Evolutionary conservation across 2,329 filamentous ascomycete genomes (phyloP).

Genomic region (Penicillium sp.): DNA sequence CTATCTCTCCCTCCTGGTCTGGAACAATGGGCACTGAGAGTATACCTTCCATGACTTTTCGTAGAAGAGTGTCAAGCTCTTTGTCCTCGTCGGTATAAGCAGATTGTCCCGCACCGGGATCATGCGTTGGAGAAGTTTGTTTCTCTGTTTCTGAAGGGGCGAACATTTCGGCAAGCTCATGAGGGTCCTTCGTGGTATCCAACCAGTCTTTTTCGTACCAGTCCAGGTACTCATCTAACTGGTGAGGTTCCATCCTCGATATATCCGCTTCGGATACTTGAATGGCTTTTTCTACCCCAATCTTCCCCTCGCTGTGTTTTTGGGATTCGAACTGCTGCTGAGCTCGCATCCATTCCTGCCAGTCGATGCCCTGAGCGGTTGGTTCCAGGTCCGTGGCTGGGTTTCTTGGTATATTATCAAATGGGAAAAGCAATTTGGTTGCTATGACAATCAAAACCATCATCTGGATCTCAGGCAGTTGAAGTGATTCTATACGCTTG

Average conservation of each 20-base stretch:
- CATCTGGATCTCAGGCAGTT: slow-evolving; percentile 74
- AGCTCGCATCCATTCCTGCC: slow-evolving; percentile 65
- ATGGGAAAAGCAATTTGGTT: slow-evolving; percentile 76
- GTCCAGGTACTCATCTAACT: slow-evolving; percentile 74
- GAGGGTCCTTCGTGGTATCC: slow-evolving; percentile 27
- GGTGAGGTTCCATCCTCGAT: slow-evolving; percentile 58
- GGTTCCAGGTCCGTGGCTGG: slow-evolving; percentile 56
- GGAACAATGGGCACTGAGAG: slow-evolving; percentile 40
- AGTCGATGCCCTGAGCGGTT: slow-evolving; percentile 65
- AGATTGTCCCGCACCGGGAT: background rate
- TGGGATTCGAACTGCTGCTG: slow-evolving; percentile 45
- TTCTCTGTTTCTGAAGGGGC: slow-evolving; percentile 30
- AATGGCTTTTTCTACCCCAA: slow-evolving; percentile 52
- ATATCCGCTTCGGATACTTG: slow-evolving; percentile 63
- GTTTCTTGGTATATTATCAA: slow-evolving; percentile 59
- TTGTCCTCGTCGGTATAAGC: slow-evolving; percentile 21
- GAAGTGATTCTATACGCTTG: slow-evolving; percentile 39
- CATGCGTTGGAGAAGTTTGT: slow-evolving; percentile 10
- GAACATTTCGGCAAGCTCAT: slow-evolving; percentile 46
- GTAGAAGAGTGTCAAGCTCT: slow-evolving; percentile 40
- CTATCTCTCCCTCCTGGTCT: slow-evolving; percentile 31
- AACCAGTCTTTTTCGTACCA: slow-evolving; percentile 72
- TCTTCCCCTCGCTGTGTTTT: slow-evolving; percentile 30
- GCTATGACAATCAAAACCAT: slow-evolving; percentile 71
- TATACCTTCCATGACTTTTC: slow-evolving; percentile 45